Evolutionary conservation across 2,329 filamentous ascomycete species (phyloP), one percentile per base, ranked within the genome.

Genomic region (Pseudogymnoascus sp.): DNA sequence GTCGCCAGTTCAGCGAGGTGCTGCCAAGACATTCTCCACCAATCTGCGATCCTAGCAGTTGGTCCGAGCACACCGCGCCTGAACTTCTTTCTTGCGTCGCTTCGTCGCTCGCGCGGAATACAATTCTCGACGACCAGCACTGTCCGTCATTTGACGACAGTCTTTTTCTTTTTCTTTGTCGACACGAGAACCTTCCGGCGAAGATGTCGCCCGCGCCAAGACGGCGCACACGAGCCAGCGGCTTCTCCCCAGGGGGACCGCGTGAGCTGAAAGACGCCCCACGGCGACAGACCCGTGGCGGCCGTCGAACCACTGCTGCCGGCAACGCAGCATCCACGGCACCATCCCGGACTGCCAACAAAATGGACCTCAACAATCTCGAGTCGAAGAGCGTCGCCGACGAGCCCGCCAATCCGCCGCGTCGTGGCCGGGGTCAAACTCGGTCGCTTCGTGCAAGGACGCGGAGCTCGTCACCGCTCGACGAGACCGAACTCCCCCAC

Each of bases 191-290:
- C 47, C 25, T 54, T 50, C 28, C n/a, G 47, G 11, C 8, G 28
- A 54, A 30, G 25, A 54, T 54, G 47, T 12, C 28, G 25, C 47
- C 47, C n/a, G 25, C 16, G 25, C 25, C 47, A 32, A 54, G 47
- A 54, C 30, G 60, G 35, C 60, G 60, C 34, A 61, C 60, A 8
- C 32, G 60, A 58, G 60, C 60, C 20, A 58, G 22, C 35, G 60
- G 60, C 9, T 38, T 37, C 43, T 41, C 35, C 34, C 60, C 60
- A 37, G 47, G 60, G 22, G 60, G 60, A 16, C 41, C 41, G 34
- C 47, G 41, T 37, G 60, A 61, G 57, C 60, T 61, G 3, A 54
- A 9, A 16, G 43, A 54, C 43, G 25, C 25, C n/a, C 43, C 43
- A 54, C 43, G 43, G n/a, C n/a, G 43, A 54, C 43, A 32, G 9